Conservation (phyloP, 441 rosid species). For the Manihot esculenta region DNA sequence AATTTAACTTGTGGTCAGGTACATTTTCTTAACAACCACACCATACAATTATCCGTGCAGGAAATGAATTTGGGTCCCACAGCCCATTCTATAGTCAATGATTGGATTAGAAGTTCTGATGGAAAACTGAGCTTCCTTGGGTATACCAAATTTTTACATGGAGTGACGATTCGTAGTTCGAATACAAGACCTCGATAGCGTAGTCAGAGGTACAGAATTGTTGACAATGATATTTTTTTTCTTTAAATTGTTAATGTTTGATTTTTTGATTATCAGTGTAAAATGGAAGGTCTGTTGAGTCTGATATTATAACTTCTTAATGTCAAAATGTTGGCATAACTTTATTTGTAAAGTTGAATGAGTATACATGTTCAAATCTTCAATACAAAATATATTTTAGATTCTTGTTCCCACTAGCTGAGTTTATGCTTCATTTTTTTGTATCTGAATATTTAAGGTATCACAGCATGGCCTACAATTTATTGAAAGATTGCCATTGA, state of each 20-base stretch:
- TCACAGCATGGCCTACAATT: too few species aligned
- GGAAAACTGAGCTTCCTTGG: slow-evolving; percentile 83
- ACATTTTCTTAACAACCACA: background rate
- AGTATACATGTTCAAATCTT: background rate
- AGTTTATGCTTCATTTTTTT: too few species aligned
- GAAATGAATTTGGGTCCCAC: slow-evolving; percentile 82
- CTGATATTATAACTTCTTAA: background rate
- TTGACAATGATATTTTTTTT: too few species aligned
- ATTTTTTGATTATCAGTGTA: too few species aligned
- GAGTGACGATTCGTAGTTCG: slow-evolving; percentile 77
- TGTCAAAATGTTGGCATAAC: background rate
- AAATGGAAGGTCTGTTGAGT: slow-evolving; percentile 4
- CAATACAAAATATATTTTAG: too few species aligned
- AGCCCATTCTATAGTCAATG: slow-evolving; percentile 59
- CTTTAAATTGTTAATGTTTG: too few species aligned
- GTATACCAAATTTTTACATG: slow-evolving; percentile 87
- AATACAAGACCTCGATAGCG: slow-evolving; percentile 65
- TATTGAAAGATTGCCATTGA: too few species aligned
- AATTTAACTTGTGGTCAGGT: background rate
- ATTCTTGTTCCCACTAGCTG: too few species aligned
- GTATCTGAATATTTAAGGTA: too few species aligned
- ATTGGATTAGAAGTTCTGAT: slow-evolving; percentile 75
- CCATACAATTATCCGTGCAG: slow-evolving; percentile 35
- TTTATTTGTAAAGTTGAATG: background rate
- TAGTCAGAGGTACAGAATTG: background rate